Evolutionary conservation across 2,329 filamentous ascomycete genomes (phyloP).

Genomic region (Ascosphaera pollenicola): DNA sequence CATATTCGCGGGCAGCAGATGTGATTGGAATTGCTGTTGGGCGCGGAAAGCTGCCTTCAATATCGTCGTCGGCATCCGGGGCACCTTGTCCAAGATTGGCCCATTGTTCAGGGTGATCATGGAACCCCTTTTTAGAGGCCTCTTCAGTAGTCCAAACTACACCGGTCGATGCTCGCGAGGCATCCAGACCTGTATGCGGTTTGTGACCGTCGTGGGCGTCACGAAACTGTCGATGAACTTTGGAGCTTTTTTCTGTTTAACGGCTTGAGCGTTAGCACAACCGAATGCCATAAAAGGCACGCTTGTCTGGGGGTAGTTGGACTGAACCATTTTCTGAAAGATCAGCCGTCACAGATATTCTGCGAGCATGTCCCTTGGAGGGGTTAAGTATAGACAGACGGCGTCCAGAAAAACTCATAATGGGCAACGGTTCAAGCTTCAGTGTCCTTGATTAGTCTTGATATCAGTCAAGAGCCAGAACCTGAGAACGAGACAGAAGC

Average conservation of each 20-base stretch:
- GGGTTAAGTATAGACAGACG: constrained; percentile 22
- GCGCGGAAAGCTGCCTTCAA: constrained; percentile 67
- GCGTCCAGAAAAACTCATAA: constrained; percentile 25
- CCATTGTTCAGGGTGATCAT: constrained; percentile 63
- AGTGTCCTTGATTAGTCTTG: not conserved
- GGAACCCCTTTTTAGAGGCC: constrained; percentile 70
- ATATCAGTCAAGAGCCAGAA: not conserved
- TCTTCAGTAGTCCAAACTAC: constrained; percentile 59
- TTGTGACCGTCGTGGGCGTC: constrained; percentile 77
- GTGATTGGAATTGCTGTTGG: constrained; percentile 59
- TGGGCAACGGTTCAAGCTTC: constrained; percentile 3
- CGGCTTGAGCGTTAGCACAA: not conserved
- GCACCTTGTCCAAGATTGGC: constrained; percentile 89
- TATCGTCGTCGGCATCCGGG: constrained; percentile 83
- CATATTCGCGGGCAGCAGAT: constrained; percentile 66
- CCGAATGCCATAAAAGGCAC: not conserved
- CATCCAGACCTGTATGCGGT: constrained; percentile 76
- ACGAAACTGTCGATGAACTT: constrained; percentile 75
- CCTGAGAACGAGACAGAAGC: not conserved
- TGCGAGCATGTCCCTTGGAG: constrained; percentile 10
- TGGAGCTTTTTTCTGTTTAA: constrained; percentile 49
- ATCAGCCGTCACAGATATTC: constrained; percentile 22
- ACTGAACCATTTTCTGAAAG: constrained; percentile 22
- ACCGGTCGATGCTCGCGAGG: constrained; percentile 69
- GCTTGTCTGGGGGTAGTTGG: not conserved